A percentile compares a stretch with the other conserved stretches of the same genome.
These are phyloP conservation scores for Hyaloscypha variabilis DNA, from an alignment of 495 filamentous ascomycete genomes.

Conservation along the genomic window DNA sequence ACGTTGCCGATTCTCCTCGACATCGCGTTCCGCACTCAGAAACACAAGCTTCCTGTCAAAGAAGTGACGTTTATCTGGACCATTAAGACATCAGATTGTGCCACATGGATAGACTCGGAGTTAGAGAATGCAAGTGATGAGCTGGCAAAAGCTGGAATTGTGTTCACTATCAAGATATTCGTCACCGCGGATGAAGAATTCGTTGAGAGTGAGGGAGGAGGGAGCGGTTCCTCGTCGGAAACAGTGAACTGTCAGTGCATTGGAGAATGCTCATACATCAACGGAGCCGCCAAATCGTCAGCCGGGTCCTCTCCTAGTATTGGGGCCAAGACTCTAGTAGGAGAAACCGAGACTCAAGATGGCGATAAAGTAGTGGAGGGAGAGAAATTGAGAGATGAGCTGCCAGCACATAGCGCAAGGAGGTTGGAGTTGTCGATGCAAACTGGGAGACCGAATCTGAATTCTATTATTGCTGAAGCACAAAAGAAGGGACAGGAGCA, in stretches of 20 bases:
- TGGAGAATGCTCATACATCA: background rate
- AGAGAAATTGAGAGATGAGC: background rate
- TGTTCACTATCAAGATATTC: background rate
- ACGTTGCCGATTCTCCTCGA: conserved; percentile 8
- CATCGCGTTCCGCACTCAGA: background rate
- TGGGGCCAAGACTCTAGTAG: background rate
- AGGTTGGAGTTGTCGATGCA: background rate
- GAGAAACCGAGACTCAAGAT: background rate
- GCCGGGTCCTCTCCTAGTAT: too few relatives aligned
- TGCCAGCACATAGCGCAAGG: background rate
- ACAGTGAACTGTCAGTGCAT: too few relatives aligned
- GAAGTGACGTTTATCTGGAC: conserved; percentile 13
- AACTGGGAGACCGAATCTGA: background rate
- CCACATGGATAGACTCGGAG: conserved; percentile 8
- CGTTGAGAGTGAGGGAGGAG: background rate
- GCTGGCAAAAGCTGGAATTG: background rate
- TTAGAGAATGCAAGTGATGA: background rate
- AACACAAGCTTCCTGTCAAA: conserved; percentile 4
- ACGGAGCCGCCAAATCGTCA: too few relatives aligned
- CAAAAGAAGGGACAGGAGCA: conserved; percentile 51
- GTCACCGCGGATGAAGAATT: conserved; percentile 8
- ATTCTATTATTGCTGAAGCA: conserved; percentile 7
- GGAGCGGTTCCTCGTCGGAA: too few relatives aligned
- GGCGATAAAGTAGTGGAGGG: background rate
- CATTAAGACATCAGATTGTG: conserved; percentile 6